Evolutionary conservation across 345 rosid genomes (phyloP).

Genomic region (Garcia nutans): DNA sequence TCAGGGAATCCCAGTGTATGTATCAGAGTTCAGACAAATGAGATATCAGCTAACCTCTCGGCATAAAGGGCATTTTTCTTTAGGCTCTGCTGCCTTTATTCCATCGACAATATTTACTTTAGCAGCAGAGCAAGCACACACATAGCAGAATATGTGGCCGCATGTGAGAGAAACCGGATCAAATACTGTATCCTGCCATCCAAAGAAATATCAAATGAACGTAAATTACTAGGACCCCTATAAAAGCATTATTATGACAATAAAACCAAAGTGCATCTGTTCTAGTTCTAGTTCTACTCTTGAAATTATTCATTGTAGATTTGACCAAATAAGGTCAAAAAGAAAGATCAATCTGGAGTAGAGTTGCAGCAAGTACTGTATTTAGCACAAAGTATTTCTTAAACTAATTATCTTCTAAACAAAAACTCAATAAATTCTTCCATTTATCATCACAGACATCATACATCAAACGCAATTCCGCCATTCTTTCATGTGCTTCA

Average conservation of each 20-base stretch:
- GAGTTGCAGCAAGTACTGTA: not conserved
- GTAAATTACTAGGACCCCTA: not conserved
- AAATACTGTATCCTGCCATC: constrained; percentile 78
- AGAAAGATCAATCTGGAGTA: not conserved
- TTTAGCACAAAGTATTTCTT: not conserved
- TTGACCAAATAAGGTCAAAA: not conserved
- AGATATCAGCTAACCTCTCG: constrained; percentile 56
- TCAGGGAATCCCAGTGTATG: no score
- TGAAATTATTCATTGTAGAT: not conserved
- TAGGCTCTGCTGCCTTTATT: constrained; percentile 57
- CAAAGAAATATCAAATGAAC: constrained; percentile 1
- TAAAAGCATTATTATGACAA: not conserved
- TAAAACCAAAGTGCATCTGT: not conserved
- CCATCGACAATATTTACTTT: constrained; percentile 76
- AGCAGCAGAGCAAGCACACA: constrained; percentile 97
- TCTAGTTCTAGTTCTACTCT: not conserved
- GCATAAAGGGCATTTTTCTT: constrained; percentile 83
- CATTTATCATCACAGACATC: not conserved
- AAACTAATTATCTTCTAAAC: not conserved
- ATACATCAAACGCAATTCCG: not conserved
- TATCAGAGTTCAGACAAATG: not conserved
- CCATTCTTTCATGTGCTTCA: not conserved
- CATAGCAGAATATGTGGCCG: constrained; percentile 90
- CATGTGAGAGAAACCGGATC: constrained; percentile 86
- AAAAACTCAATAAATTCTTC: not conserved